These are phyloP conservation scores for Angophora floribunda DNA, from an alignment of 345 rosid genomes.

Conservation along the genomic window DNA sequence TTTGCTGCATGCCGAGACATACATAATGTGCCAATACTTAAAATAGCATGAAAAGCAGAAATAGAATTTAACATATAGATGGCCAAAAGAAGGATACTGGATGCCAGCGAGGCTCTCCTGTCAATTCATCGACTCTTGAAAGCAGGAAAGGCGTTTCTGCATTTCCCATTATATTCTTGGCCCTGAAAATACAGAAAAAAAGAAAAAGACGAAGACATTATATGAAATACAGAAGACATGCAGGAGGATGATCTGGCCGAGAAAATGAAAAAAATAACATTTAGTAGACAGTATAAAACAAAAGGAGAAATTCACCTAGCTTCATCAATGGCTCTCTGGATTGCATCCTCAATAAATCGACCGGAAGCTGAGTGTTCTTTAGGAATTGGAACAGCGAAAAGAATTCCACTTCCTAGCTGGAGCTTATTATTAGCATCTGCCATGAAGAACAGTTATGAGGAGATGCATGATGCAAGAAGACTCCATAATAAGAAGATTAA, in stretches of 20 bases:
- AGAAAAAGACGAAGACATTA: not conserved
- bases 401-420: constrained; percentile 59
- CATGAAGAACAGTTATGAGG: not conserved
- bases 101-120: constrained; percentile 75
- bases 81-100: constrained; percentile 53
- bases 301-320: constrained; percentile 43
- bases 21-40: too few relatives aligned
- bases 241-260: not conserved
- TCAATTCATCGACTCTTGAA: constrained; percentile 62
- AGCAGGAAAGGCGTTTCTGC: constrained; percentile 95
- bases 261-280: not conserved
- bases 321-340: constrained; percentile 60
- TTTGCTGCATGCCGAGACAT: too few relatives aligned
- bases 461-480: not conserved
- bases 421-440: constrained; percentile 73
- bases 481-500: not conserved
- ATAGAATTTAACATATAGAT: not conserved
- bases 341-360: constrained; percentile 63
- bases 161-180: constrained; percentile 62
- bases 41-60: not conserved
- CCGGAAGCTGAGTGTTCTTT: constrained; percentile 74
- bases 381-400: constrained; percentile 79
- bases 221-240: not conserved
- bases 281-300: not conserved
- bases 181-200: constrained; percentile 25